Evolutionary conservation across 495 filamentous ascomycete species (phyloP).

Genomic region (Aspergillus egyptiacus): DNA sequence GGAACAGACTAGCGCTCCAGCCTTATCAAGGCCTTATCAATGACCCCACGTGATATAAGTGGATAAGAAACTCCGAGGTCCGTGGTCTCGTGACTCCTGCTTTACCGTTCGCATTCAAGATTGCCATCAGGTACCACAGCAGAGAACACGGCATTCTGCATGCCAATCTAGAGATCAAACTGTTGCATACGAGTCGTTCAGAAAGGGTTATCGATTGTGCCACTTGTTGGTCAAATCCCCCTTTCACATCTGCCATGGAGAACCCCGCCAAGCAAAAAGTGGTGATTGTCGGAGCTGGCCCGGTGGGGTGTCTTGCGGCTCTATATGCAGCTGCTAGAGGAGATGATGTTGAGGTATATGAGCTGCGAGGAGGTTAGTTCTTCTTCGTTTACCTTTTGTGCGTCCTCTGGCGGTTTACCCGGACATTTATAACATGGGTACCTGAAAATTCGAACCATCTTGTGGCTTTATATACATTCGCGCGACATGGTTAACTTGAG

Average conservation of each 20-base stretch:
- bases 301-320: constrained; percentile 85
- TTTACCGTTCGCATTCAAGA: constrained; percentile 1
- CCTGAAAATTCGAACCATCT: background rate
- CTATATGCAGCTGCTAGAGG: constrained; percentile 85
- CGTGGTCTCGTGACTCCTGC: constrained; percentile 4
- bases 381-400: constrained; percentile 2
- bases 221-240: background rate
- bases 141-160: background rate
- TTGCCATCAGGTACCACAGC: background rate
- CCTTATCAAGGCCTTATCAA: constrained; percentile 3
- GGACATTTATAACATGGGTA: background rate
- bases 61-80: background rate
- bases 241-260: constrained; percentile 7
- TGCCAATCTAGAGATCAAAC: background rate
- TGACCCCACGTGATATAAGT: constrained; percentile 6
- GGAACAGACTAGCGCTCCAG: constrained; percentile 6
- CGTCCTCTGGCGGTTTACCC: too few species aligned
- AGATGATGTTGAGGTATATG: constrained; percentile 89
- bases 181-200: background rate
- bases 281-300: constrained; percentile 83
- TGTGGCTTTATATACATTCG: background rate
- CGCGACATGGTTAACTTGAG: background rate
- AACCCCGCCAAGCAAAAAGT: constrained; percentile 53
- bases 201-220: background rate
- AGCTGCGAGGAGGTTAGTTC: constrained; percentile 77